These are phyloP conservation scores for Wickerhamiella domercqiae DNA, from an alignment of 805 yeast species.

Conservation along the genomic window DNA sequence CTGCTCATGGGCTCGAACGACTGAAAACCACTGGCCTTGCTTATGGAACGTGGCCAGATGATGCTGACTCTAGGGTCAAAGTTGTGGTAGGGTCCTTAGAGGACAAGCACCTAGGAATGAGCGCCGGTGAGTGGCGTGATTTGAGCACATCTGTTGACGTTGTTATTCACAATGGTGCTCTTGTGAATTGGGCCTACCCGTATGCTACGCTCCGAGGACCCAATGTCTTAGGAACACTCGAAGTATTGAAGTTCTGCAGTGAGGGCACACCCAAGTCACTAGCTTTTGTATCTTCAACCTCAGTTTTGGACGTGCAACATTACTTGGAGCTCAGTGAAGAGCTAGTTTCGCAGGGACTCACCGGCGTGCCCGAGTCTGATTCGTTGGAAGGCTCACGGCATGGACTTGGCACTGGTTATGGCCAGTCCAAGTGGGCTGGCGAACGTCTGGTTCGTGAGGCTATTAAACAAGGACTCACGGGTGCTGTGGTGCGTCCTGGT, in stretches of 20 bases:
- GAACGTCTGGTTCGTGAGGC: constrained; percentile 81
- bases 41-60: constrained; percentile 66
- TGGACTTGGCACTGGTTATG: constrained; percentile 86
- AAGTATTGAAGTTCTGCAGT: constrained; percentile 63
- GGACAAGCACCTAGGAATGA: constrained; percentile 53
- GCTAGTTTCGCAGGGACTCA: constrained; percentile 42
- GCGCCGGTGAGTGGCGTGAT: constrained; percentile 38
- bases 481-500: constrained; percentile 89
- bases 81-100: constrained; percentile 77
- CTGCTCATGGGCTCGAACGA: constrained; percentile 59
- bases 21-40: constrained; percentile 58
- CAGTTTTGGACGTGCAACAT: constrained; percentile 74
- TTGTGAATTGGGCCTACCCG: constrained; percentile 98
- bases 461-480: constrained; percentile 73
- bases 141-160: constrained; percentile 55
- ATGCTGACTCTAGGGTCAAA: constrained; percentile 41
- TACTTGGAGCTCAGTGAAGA: constrained; percentile 65
- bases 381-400: constrained; percentile 63
- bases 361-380: constrained; percentile 72
- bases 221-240: constrained; percentile 76
- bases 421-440: constrained; percentile 96
- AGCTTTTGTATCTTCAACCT: constrained; percentile 90
- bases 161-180: constrained; percentile 90
- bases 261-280: constrained; percentile 74
- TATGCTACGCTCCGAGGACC: constrained; percentile 82